Base-by-base conservation (phyloP, 805 yeast genomes). In the Torulaspora quercuum region DNA sequence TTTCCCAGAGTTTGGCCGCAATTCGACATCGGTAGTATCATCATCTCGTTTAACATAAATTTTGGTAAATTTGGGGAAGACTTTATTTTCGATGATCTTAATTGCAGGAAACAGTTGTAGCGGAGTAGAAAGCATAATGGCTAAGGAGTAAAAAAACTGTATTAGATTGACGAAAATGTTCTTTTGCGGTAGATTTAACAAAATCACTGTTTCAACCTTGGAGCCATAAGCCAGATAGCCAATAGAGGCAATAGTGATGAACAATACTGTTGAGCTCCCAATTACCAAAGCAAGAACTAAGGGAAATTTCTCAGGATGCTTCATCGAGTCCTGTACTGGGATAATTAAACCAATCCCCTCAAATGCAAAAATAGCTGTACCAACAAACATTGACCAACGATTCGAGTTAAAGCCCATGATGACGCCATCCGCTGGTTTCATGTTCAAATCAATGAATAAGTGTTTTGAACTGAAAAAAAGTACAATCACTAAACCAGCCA, bases 321-420 rank as follows among this genome's bases (percentile, higher is more conserved):
- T 72, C 92, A 84, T 84, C 1, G 92, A 80, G 48, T 83, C 85
- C 52, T 83, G 87, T 35, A 84, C 80, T 0, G 94, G 94, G 15
- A 84, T 80, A 33, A 84, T 80, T 30, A 84, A 65, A 0, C 94
- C 92, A 39, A 84, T 82, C 1, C 94, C 94, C 63, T 84, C 94
- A 54, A 82, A 84, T n/a, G 92, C 87, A 65, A 84, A 84, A 19
- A 84, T 83, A 2, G 90, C 89, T 5, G 84, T 85, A 6, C 94
- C 94, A 33, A 83, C 78, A 52, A 83, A 83, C 31, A 84, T 61
- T 0, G 90, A 76, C 70, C 85, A 83, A 33, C 70, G 70, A 4
- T 70, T 65, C 19, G 64, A 43, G 56, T 82, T 82, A 61, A 82
- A 72, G 21, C 61, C 55, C 33, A 61, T 58, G 14, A 67, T 65